Percentiles rank a stretch among this genome's conserved stretches.
Evolutionary conservation across 2,329 filamentous ascomycete genomes (phyloP).

Genomic region (Aureobasidium sp.): DNA sequence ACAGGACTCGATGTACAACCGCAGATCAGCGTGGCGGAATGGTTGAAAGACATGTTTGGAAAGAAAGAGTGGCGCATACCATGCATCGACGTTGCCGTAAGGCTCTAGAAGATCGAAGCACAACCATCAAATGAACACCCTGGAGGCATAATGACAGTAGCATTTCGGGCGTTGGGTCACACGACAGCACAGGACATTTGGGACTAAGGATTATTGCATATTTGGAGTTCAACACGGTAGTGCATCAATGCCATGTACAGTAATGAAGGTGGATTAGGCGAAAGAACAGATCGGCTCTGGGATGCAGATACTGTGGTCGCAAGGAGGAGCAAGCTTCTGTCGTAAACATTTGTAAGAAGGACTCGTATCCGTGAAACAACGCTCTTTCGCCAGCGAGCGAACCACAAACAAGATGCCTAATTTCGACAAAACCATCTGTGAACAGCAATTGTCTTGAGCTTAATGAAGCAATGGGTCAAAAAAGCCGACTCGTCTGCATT

Average conservation of each 20-base stretch:
- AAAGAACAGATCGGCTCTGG: not conserved
- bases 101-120: constrained; percentile 48
- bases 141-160: constrained; percentile 7
- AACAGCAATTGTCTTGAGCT: not conserved
- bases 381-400: not conserved
- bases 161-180: constrained; percentile 15
- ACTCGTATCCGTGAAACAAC: not conserved
- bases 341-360: too few species aligned
- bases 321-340: not conserved
- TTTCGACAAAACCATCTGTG: not conserved
- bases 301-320: not conserved
- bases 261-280: not conserved
- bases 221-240: not conserved
- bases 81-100: constrained; percentile 81
- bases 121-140: not conserved
- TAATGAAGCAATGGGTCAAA: not conserved
- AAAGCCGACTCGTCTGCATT: not conserved
- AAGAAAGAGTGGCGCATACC: constrained; percentile 84
- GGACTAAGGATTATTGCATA: not conserved
- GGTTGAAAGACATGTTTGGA: constrained; percentile 74
- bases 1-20: constrained; percentile 51
- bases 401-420: not conserved
- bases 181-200: not conserved
- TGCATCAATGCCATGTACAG: not conserved
- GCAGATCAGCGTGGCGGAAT: constrained; percentile 70